These are phyloP conservation scores for Setaria italica DNA, from an alignment of 202 grass and related monocot genomes.

Conservation along the genomic window DNA sequence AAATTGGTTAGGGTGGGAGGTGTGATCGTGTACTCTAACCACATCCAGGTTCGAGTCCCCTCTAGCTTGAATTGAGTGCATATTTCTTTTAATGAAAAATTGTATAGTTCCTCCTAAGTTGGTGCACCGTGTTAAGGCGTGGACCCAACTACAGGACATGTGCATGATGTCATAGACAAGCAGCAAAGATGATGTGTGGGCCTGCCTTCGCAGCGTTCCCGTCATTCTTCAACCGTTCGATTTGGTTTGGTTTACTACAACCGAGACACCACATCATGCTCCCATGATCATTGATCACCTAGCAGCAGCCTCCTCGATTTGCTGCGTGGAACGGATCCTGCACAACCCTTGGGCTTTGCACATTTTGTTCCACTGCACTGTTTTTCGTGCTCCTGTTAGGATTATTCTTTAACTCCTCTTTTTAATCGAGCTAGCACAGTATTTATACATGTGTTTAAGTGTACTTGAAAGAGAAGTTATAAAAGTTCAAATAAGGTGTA, in stretches of 20 bases:
- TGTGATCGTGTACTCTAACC: too few relatives aligned
- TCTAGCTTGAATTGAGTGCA: too few relatives aligned
- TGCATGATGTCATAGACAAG: conserved; percentile 34
- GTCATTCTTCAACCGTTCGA: conserved; percentile 15
- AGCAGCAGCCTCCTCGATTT: neutral
- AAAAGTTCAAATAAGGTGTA: too few relatives aligned
- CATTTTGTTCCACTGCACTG: neutral
- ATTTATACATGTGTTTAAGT: too few relatives aligned
- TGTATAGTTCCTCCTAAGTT: too few relatives aligned
- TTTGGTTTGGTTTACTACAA: conserved; percentile 8
- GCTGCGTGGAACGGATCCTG: neutral
- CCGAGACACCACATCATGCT: conserved; percentile 10
- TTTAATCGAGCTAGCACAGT: neutral
- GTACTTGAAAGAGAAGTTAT: too few relatives aligned
- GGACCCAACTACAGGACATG: neutral
- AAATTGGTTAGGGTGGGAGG: too few relatives aligned
- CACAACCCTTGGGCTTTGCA: conserved; percentile 16
- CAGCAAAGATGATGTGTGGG: neutral
- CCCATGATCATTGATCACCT: conserved; percentile 40
- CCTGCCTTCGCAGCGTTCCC: neutral
- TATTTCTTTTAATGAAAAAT: too few relatives aligned
- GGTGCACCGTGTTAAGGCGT: neutral
- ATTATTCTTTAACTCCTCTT: neutral
- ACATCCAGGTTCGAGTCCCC: too few relatives aligned
- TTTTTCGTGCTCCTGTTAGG: neutral